Base-by-base conservation (phyloP, 345 rosid species). In the Boechera retrofracta region DNA sequence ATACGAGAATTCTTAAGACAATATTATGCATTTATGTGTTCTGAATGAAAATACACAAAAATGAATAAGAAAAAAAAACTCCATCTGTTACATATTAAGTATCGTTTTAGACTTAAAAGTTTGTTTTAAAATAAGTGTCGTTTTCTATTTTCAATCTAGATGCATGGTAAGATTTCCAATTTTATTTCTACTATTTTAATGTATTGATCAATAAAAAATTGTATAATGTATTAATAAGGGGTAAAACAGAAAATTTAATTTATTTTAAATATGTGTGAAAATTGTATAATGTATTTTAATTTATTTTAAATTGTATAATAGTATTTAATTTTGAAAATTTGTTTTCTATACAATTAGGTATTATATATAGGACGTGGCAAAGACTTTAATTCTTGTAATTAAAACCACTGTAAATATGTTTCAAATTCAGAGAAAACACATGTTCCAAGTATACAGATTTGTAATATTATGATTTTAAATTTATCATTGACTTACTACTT, bases 351-450 rank as follows among this genome's bases (percentile, higher is more conserved):
- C 7, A 9, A n/a, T 2, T 29, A 29, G 7, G 18, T 45, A 5
- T 11, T 48, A 60, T 9, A 35, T 48, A 15, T 21, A 11, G 29
- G 67, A 71, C 49, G 58, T 49, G 68, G 7, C 59, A 72, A 49
- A 72, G 12, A 33, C 26, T 10, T n/a, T 21, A 9, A n/a, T 28
- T 41, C 12, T 26, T 41, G 53, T 11, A 54, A n/a, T 53, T 55
- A 67, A 6, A 35, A 31, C 5, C 38, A 38, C 3, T 8, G 16
- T 15, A 10, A 41, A 69, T 39, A 69, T 44, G 24, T 48, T 58
- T 21, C 11, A 58, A 32, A 18, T 45, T 16, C 10, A 56, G 48
- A 16, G 6, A 33, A 33, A 44, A 32, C 57, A 53, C 18, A 45
- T 57, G 12, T 31, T 56, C 16, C 5, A 51, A 47, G 33, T 44